phyloP scores from a whole-genome alignment of 2,329 filamentous ascomycete genomes.

The Beauveria sp. region DNA sequence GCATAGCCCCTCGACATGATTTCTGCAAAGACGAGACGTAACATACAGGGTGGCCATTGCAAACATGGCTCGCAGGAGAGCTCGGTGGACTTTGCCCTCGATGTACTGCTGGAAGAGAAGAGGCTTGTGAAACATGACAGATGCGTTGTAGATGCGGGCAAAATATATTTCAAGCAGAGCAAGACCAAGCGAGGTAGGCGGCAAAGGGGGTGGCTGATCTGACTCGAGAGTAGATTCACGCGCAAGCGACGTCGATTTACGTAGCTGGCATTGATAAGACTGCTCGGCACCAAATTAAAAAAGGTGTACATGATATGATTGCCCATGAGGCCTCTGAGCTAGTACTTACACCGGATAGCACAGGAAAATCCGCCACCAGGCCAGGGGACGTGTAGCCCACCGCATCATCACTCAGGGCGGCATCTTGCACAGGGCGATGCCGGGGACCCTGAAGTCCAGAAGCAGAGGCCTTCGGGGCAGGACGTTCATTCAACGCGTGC shows the following conservation, averaged over 20 bases:
- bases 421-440: not conserved
- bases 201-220: not conserved
- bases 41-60: constrained; percentile 5
- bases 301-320: too few relatives aligned
- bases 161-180: constrained; percentile 2
- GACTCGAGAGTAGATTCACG: not conserved
- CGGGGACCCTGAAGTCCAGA: not conserved
- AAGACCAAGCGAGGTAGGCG: not conserved
- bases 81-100: not conserved
- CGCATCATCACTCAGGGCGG: not conserved
- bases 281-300: not conserved
- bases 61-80: constrained; percentile 2
- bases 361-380: not conserved
- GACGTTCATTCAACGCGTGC: not conserved
- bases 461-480: not conserved
- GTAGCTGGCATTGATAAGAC: constrained; percentile 6
- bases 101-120: constrained; percentile 1
- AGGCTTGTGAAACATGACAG: not conserved
- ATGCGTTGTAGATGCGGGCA: not conserved
- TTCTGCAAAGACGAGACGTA: too few relatives aligned
- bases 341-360: not conserved
- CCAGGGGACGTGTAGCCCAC: not conserved
- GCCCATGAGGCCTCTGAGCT: too few relatives aligned
- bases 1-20: too few relatives aligned
- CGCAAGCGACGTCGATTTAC: not conserved